Evolutionary conservation across 2,329 filamentous ascomycete species (phyloP), one percentile per base, ranked within the genome.

Genomic region (Cytospora mali): DNA sequence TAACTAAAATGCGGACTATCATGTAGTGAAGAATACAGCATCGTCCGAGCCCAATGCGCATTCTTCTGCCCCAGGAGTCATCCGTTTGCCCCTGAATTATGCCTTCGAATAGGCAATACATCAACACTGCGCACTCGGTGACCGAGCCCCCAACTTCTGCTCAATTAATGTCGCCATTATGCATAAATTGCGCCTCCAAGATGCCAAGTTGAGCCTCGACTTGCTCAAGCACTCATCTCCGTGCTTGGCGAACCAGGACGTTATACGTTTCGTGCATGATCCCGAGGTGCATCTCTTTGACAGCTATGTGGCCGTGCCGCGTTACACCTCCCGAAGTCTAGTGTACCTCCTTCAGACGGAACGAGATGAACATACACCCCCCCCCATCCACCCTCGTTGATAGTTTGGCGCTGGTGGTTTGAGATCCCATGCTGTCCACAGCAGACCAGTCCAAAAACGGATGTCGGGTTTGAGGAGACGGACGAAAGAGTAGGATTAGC

Each of bases 121-220:
- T 23, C 10, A 49, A 28, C 11, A 46, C 33, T 16, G n/a, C 51
- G 31, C 23, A 52, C 48, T 57, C 39, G 57, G 49, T 61, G 48
- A 55, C 53, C 50, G 48, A 57, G 61, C 27, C 33, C 33, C n/a
- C n/a, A n/a, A 27, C 48, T n/a, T 18, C 3, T 3, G 25, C 21
- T 28, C 39, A 28, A 31, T 53, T 31, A 23, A 28, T 33, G n/a
- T 29, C 49, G 48, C 39, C 33, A 18, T 61, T 55, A 55, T 54
- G 62, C 58, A 61, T 64, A 51, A 35, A 51, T 18, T 50, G 49
- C 23, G 50, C 42, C 18, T 33, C 21, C 25, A 25, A 39, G 52
- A 14, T 42, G 33, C 42, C 46, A 42, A 31, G 46, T 46, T 39
- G 49, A 46, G 25, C 21, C 42, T 53, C 53, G 42, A 21, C 42